Percentiles rank a stretch among this genome's conserved stretches.
Evolutionary conservation across 1,139 yeast genomes (phyloP).

Genomic region (Diutina ranongensis): DNA sequence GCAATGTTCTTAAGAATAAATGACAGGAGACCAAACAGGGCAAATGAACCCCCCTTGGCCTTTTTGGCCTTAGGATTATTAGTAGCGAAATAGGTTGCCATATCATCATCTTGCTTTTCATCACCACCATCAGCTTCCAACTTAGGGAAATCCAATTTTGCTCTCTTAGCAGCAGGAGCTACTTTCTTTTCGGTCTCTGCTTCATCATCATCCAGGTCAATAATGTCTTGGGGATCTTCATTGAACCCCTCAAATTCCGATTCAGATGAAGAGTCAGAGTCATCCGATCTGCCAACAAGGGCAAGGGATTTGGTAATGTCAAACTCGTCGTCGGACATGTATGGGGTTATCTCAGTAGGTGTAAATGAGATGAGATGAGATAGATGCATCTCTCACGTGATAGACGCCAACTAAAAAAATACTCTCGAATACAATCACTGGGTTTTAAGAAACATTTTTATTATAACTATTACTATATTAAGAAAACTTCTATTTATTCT

Average conservation of each 20-base stretch:
- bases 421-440: too few relatives aligned
- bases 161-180: conserved; percentile 11
- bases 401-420: too few relatives aligned
- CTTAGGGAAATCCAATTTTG: conserved; percentile 38
- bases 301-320: conserved; percentile 64
- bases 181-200: conserved; percentile 14
- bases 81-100: conserved; percentile 25
- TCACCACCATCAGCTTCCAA: conserved; percentile 46
- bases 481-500: not conserved
- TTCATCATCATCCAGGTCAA: conserved; percentile 25
- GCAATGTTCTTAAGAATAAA: conserved; percentile 56
- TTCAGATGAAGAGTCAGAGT: conserved; percentile 15
- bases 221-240: conserved; percentile 45
- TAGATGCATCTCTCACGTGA: not conserved
- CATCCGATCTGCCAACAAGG: conserved; percentile 20
- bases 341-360: not conserved
- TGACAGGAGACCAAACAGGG: conserved; percentile 81
- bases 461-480: not conserved
- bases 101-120: conserved; percentile 28
- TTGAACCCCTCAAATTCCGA: conserved; percentile 18
- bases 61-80: conserved; percentile 40
- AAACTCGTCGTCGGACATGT: conserved; percentile 48
- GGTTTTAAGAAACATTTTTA: too few relatives aligned
- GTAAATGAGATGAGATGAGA: not conserved
- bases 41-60: conserved; percentile 76